These are phyloP conservation scores for Scytalidium sp. DNA, from an alignment of 2,329 filamentous ascomycete species.

Conservation along the genomic window DNA sequence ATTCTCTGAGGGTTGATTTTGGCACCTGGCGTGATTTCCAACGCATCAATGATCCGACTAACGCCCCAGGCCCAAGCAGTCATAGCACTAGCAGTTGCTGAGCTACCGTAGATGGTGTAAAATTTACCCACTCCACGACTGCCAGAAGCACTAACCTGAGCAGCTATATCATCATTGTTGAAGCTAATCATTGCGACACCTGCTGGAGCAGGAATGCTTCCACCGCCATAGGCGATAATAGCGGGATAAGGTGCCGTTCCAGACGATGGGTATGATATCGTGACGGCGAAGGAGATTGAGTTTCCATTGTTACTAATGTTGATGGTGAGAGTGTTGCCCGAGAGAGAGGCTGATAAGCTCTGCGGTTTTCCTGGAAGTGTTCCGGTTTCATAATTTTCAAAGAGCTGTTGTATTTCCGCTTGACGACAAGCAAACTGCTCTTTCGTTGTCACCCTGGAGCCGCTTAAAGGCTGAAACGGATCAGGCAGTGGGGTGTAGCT, in stretches of 20 bases:
- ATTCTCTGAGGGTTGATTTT: conserved; percentile 45
- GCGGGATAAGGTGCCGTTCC: conserved; percentile 45
- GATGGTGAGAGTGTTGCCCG: conserved; percentile 39
- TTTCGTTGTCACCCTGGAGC: conserved; percentile 38
- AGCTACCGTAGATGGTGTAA: conserved; percentile 55
- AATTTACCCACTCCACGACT: conserved; percentile 57
- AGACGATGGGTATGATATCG: conserved; percentile 34
- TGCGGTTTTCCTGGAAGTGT: conserved; percentile 42
- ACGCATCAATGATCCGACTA: conserved; percentile 54
- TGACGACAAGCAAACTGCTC: conserved; percentile 45
- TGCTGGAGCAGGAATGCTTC: conserved; percentile 50
- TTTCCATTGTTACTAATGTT: conserved; percentile 35
- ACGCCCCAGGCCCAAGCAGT: conserved; percentile 63
- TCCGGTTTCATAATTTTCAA: conserved; percentile 49
- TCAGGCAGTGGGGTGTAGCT: conserved; percentile 9
- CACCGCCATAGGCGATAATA: conserved; percentile 52
- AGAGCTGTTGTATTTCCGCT: conserved; percentile 42
- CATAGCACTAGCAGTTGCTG: conserved; percentile 53
- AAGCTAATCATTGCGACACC: conserved; percentile 43
- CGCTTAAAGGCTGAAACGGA: conserved; percentile 15
- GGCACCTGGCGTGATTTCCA: conserved; percentile 44
- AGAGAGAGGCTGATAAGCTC: conserved; percentile 40
- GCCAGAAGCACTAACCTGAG: conserved; percentile 11
- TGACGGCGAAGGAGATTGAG: conserved; percentile 38
- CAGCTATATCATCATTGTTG: conserved; percentile 51